Conservation (phyloP, 2,329 filamentous ascomycete species). For the Thelonectria discophora region DNA sequence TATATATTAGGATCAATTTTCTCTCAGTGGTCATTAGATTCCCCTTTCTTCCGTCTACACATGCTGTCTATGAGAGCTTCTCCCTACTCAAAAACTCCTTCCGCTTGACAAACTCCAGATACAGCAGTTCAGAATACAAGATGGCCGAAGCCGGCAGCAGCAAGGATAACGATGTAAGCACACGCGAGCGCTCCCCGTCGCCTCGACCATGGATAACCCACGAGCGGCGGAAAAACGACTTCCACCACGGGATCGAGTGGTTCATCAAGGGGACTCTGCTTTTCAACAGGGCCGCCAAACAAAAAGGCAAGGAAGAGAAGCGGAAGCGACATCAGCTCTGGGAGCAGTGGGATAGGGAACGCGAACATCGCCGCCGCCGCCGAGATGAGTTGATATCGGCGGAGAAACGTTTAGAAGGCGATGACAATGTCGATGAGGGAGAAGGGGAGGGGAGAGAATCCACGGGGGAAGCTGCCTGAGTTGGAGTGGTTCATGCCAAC, state of each 20-base stretch:
- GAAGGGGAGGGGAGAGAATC: background rate
- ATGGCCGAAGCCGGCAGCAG: background rate
- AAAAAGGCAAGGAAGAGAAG: background rate
- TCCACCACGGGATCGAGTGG: conserved; percentile 21
- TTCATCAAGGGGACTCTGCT: conserved; percentile 4
- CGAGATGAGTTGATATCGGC: background rate
- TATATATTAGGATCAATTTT: conserved; percentile 5
- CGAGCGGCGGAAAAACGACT: conserved; percentile 17
- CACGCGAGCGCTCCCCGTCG: background rate
- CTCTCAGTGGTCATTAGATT: conserved; percentile 2
- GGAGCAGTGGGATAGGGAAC: background rate
- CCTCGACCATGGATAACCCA: conserved; percentile 5
- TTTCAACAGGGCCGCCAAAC: conserved; percentile 7
- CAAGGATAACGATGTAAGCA: background rate
- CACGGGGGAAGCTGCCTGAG: too few species aligned
- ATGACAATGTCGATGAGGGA: background rate
- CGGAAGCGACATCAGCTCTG: conserved; percentile 7
- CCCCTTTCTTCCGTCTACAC: background rate
- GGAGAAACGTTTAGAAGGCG: background rate
- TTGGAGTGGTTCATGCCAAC: too few species aligned
- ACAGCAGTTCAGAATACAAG: background rate
- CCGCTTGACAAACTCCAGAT: background rate
- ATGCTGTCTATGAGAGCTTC: background rate
- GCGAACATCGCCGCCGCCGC: background rate
- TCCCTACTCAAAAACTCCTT: background rate